Evolutionary conservation across 2,329 filamentous ascomycete genomes (phyloP), one percentile per base, ranked within the genome.

Genomic region (Sarocladium kiliense): DNA sequence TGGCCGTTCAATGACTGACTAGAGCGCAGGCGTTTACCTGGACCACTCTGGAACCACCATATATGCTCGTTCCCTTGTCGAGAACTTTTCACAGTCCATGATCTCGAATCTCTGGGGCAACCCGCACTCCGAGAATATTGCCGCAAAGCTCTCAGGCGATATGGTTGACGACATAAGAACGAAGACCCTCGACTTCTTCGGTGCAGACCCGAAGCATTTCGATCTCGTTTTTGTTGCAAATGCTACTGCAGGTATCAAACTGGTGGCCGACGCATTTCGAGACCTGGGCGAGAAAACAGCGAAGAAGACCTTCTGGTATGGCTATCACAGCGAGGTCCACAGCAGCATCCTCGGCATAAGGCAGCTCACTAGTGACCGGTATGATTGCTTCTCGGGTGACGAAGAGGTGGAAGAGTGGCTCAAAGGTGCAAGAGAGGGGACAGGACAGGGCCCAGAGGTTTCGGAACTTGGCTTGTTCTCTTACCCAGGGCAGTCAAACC

Each of bases 401-500:
- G 67, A 68, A 25, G 70, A 75, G 34, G 73, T 80, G 3, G 72
- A 77, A 23, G 58, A 62, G n/a, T 79, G 75, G 75, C 64, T 79
- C 27, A 57, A 64, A 44, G 59, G 60, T 54, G 61, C 64, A 54
- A 21, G 19, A 56, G 23, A 54, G 55, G 42, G 57, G 44, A 26
- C 53, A 55, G 19, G 3, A 7, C 32, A 19, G 16, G 62, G 61
- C 32, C 55, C 57, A 41, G 63, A 55, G 34, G 62, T 54, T 45
- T 27, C 50, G 5, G 34, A 27, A 18, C 58, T 61, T 10, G 72
- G 74, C 1, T 64, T 81, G 2, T 84, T 89, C 59, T 83, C 83
- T 19, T 88, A 84, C 64, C 84, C 86, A 3, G 85, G 81, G 0
- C 86, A 89, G 65, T 88, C 84, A 26, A 88, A 89, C 63, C 84